phyloP scores from a whole-genome alignment of 2,329 filamentous ascomycete genomes.

The Hymenoscyphus repandus region DNA sequence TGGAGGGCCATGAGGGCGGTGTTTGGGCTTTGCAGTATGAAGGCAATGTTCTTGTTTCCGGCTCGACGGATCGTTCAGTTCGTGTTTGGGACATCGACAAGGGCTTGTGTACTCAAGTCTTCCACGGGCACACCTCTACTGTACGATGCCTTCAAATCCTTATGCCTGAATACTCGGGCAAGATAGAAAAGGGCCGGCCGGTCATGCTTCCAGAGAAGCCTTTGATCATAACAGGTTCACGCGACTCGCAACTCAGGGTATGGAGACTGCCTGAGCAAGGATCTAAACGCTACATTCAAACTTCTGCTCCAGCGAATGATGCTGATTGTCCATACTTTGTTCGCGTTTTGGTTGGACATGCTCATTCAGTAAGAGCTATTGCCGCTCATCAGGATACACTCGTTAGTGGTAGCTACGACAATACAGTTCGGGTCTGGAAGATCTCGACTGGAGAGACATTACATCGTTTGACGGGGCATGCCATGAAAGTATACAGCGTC shows the following conservation, averaged over 20 bases:
- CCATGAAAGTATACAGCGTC: constrained; percentile 94
- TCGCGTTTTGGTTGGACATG: constrained; percentile 77
- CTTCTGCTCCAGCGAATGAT: constrained; percentile 65
- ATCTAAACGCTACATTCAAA: constrained; percentile 74
- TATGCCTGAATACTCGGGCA: constrained; percentile 75
- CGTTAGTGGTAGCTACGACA: constrained; percentile 97
- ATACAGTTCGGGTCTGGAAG: constrained; percentile 91
- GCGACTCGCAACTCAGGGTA: constrained; percentile 88
- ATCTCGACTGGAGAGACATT: constrained; percentile 90
- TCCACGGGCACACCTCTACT: constrained; percentile 96
- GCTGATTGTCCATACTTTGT: constrained; percentile 93
- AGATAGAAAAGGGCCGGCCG: constrained; percentile 62
- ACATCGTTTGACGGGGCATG: constrained; percentile 80
- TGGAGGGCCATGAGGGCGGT: constrained; percentile 92
- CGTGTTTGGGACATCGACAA: constrained; percentile 98
- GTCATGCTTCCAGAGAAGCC: constrained; percentile 93
- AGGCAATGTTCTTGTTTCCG: constrained; percentile 90
- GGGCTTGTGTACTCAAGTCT: constrained; percentile 88
- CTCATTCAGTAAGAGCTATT: constrained; percentile 92
- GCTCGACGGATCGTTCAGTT: constrained; percentile 94
- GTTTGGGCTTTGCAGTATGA: constrained; percentile 98
- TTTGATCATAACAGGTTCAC: constrained; percentile 93
- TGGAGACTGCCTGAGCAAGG: constrained; percentile 86
- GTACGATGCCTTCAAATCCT: constrained; percentile 94
- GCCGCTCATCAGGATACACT: constrained; percentile 91